Evolutionary conservation across 495 filamentous ascomycete species (phyloP).

Genomic region (Penicillium samsonianum): DNA sequence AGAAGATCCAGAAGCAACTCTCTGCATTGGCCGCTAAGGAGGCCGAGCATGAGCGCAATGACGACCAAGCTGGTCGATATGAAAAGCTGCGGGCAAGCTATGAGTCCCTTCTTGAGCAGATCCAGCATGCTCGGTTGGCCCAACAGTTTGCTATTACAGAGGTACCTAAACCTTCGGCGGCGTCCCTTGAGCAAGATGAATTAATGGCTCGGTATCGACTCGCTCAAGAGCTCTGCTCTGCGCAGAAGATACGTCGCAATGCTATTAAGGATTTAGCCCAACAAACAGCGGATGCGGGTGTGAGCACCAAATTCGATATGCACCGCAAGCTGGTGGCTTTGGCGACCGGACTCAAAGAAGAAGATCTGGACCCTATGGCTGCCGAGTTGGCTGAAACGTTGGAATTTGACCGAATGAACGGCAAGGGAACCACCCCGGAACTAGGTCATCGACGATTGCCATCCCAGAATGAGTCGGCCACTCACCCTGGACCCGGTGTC

Average conservation of each 20-base stretch:
- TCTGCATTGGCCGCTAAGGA: conserved; percentile 35
- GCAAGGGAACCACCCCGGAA: conserved; percentile 38
- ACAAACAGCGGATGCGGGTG: conserved; percentile 50
- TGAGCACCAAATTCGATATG: conserved; percentile 54
- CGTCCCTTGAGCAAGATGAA: conserved; percentile 29
- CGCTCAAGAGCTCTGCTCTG: conserved; percentile 38
- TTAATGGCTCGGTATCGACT: conserved; percentile 36
- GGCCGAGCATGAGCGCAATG: conserved; percentile 32
- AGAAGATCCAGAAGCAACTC: conserved; percentile 42
- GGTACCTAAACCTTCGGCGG: conserved; percentile 12
- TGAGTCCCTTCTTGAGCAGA: conserved; percentile 48
- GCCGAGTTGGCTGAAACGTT: conserved; percentile 48
- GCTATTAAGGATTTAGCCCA: conserved; percentile 48
- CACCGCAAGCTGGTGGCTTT: conserved; percentile 55
- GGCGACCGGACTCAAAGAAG: conserved; percentile 51
- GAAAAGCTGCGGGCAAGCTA: conserved; percentile 37
- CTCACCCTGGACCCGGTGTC: conserved; percentile 32
- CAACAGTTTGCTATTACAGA: conserved; percentile 26
- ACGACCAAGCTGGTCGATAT: conserved; percentile 37
- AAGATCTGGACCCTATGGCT: conserved; percentile 51
- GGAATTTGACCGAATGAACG: conserved; percentile 50
- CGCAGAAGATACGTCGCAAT: conserved; percentile 43
- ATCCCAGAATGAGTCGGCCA: conserved; percentile 27
- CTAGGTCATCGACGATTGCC: conserved; percentile 23
- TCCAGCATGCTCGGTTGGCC: conserved; percentile 34